Percentiles rank a stretch among this genome's conserved stretches.
Evolutionary conservation across 2,329 filamentous ascomycete species (phyloP).

Genomic region (Magnaporthiopsis rhizophila): DNA sequence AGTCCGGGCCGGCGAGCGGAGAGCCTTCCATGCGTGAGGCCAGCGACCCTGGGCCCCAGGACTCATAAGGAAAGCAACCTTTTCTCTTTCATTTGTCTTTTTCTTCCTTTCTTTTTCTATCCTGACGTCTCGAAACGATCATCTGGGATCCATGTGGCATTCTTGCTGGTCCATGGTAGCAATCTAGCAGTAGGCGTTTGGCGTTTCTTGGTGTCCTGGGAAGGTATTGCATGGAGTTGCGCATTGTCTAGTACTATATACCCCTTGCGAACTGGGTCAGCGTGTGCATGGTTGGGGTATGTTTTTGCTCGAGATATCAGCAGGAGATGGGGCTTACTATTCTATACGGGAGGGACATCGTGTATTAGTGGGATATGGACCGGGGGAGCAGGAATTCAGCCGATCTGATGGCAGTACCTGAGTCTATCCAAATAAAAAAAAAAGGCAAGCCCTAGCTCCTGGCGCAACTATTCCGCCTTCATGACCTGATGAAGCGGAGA

Average conservation of each 20-base stretch:
- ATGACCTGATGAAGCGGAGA: slow-evolving; percentile 65
- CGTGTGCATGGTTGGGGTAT: too few relatives aligned
- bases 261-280: too few relatives aligned
- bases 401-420: not conserved
- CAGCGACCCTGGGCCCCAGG: not conserved
- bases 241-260: too few relatives aligned
- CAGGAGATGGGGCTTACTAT: too few relatives aligned
- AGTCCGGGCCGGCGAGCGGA: not conserved
- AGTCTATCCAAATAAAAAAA: not conserved
- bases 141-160: not conserved
- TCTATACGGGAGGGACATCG: too few relatives aligned
- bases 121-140: too few relatives aligned
- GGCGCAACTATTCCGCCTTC: not conserved
- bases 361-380: not conserved
- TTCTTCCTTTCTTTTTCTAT: too few relatives aligned
- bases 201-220: not conserved
- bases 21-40: not conserved
- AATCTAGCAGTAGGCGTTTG: not conserved
- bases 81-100: not conserved
- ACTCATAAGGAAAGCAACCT: not conserved
- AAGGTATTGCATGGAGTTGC: not conserved
- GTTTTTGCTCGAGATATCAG: too few relatives aligned
- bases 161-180: not conserved
- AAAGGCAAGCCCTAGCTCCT: not conserved
- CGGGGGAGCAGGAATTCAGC: not conserved